These are phyloP conservation scores for Voacanga thouarsii DNA, from an alignment of 257 asterid genomes.

Conservation along the genomic window DNA sequence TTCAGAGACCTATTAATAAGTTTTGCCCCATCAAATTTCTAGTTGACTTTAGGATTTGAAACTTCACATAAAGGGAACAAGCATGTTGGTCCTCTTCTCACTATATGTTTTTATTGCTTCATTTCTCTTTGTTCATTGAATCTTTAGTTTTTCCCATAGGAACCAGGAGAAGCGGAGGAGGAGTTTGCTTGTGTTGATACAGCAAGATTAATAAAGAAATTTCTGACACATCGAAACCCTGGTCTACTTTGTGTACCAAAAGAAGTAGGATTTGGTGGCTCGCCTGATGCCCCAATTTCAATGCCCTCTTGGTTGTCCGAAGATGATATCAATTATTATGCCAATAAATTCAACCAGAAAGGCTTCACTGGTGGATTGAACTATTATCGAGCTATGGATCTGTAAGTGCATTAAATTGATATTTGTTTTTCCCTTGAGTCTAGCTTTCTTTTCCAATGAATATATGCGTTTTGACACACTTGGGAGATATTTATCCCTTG, in stretches of 20 bases:
- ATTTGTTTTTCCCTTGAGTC: neutral
- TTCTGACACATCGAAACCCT: constrained; percentile 48
- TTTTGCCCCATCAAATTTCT: too few species aligned
- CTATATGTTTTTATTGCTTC: neutral
- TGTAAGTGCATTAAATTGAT: constrained; percentile 44
- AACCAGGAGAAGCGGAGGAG: constrained; percentile 79
- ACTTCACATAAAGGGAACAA: neutral
- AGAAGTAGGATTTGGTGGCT: constrained; percentile 63
- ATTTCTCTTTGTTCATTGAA: neutral
- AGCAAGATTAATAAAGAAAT: constrained; percentile 47
- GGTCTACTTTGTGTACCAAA: constrained; percentile 55
- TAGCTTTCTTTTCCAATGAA: neutral
- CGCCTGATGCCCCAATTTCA: constrained; percentile 45
- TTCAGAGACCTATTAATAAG: neutral
- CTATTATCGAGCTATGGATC: constrained; percentile 81
- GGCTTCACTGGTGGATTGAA: constrained; percentile 96
- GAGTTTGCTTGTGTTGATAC: constrained; percentile 70
- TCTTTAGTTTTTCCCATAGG: constrained; percentile 31
- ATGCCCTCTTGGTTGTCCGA: constrained; percentile 88
- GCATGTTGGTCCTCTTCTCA: too few species aligned
- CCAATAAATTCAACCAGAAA: constrained; percentile 49
- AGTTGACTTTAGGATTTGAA: neutral
- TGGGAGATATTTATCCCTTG: neutral
- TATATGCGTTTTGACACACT: neutral
- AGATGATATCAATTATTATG: constrained; percentile 68